Conservation (phyloP, 2,329 filamentous ascomycete species). For the Claviceps cyperi region DNA sequence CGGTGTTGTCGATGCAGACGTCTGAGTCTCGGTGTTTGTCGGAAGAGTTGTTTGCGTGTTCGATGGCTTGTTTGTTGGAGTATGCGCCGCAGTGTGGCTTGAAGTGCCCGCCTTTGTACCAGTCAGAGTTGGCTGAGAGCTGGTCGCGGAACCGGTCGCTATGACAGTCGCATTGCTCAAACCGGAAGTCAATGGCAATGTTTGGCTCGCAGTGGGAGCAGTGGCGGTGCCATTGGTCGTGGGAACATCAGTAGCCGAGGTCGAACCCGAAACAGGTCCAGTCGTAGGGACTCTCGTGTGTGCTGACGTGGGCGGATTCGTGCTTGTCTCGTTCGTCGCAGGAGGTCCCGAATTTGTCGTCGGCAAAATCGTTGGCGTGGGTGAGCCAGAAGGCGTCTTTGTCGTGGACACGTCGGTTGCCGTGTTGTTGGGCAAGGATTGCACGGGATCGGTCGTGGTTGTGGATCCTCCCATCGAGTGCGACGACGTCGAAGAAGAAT, state of each 20-base stretch:
- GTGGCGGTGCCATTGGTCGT: slow-evolving; percentile 4
- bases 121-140: neutral
- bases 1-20: slow-evolving; percentile 4
- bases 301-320: neutral
- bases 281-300: neutral
- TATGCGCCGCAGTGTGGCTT: slow-evolving; percentile 1
- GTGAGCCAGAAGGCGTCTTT: slow-evolving; percentile 4
- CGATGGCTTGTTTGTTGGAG: no score
- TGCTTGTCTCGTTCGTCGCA: slow-evolving; percentile 4
- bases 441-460: neutral
- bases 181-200: slow-evolving; percentile 3
- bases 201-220: neutral
- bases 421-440: slow-evolving; percentile 4
- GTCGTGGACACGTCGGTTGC: slow-evolving; percentile 7
- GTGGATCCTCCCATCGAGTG: neutral
- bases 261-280: neutral
- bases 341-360: slow-evolving; percentile 3
- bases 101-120: slow-evolving; percentile 9
- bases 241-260: slow-evolving; percentile 2
- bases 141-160: neutral
- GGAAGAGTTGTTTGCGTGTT: neutral
- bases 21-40: slow-evolving; percentile 7
- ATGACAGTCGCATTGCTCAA: slow-evolving; percentile 5
- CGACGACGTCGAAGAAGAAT: neutral
- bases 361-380: neutral